Conservation (phyloP, 2,329 filamentous ascomycete species). For the Fusarium transvaalense region DNA sequence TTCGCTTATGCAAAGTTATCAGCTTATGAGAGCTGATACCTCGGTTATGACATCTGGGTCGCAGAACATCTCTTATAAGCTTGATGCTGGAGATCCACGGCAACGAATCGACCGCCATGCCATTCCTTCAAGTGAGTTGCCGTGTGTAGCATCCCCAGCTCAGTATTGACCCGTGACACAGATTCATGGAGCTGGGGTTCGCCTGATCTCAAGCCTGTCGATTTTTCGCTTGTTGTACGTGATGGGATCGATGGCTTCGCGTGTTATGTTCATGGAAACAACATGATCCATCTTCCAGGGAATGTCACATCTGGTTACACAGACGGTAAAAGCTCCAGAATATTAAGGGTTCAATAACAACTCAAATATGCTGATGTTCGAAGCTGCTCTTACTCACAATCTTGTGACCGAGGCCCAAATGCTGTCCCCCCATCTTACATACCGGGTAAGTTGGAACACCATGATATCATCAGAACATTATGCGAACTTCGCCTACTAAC, state of each 20-base stretch:
- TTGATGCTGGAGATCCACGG: neutral
- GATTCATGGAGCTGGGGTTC: constrained; percentile 32
- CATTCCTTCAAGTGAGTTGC: neutral
- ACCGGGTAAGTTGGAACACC: neutral
- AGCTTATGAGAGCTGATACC: constrained; percentile 15
- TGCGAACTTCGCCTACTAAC: accelerated
- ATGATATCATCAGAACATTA: neutral
- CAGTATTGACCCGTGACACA: neutral
- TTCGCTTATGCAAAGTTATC: constrained; percentile 36
- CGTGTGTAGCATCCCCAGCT: accelerated
- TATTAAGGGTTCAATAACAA: too few relatives aligned
- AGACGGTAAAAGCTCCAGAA: constrained; percentile 17
- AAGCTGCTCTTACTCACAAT: constrained; percentile 9
- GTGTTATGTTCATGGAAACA: constrained; percentile 27
- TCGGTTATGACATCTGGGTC: constrained; percentile 18
- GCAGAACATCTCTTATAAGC: constrained; percentile 27
- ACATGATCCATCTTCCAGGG: constrained; percentile 18
- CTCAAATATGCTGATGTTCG: accelerated
- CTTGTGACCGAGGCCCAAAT: neutral
- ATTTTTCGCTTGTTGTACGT: constrained; percentile 25
- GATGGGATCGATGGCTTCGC: constrained; percentile 15
- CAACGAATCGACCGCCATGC: constrained; percentile 24
- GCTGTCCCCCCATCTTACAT: neutral
- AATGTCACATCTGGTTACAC: constrained; percentile 19
- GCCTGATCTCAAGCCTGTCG: constrained; percentile 3